A percentile compares a stretch with the other conserved stretches of the same genome.
phyloP scores from a whole-genome alignment of 768 basidiomycete species.

The Rhodotorula graminis region DNA sequence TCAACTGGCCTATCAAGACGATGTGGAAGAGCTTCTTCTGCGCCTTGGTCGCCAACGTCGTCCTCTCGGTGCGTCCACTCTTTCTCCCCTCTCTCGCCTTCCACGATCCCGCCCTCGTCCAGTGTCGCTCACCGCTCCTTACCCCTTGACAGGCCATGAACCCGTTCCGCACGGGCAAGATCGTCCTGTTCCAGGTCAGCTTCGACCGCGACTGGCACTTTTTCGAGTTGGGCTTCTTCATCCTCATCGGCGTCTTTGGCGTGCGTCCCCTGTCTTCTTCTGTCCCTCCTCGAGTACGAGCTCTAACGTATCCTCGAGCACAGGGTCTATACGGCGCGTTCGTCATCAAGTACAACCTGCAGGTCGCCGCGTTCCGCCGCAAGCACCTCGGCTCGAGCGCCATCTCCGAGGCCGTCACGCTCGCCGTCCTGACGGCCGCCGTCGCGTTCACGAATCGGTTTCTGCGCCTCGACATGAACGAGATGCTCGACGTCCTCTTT shows the following conservation, averaged over 20 bases:
- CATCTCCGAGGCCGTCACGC: conserved; percentile 78
- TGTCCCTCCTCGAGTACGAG: background rate
- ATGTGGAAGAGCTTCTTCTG: conserved; percentile 99
- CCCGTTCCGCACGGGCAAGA: conserved; percentile 93
- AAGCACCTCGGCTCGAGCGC: conserved; percentile 80
- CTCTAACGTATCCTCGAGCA: background rate
- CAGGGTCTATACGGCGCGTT: conserved; percentile 97
- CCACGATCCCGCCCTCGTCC: too few species aligned
- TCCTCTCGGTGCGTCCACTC: conserved; percentile 74
- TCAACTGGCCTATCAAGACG: conserved; percentile 90
- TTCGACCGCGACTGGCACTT: conserved; percentile 99
- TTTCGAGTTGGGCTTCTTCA: conserved; percentile 94
- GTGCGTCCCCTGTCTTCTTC: conserved; percentile 53
- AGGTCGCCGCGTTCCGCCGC: conserved; percentile 87
- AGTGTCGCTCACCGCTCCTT: accelerated
- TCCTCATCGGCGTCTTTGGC: conserved; percentile 91
- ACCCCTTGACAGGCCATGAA: conserved; percentile 72
- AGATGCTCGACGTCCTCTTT: conserved; percentile 89
- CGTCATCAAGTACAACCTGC: conserved; percentile 92
- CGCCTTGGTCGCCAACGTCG: conserved; percentile 92
- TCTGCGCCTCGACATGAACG: conserved; percentile 94
- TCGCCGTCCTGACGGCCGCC: conserved; percentile 83
- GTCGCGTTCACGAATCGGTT: conserved; percentile 93
- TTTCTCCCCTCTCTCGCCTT: background rate
- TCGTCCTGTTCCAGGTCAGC: conserved; percentile 95